Evolutionary conservation across 2,329 filamentous ascomycete species (phyloP).

Genomic region (Didymella segeticola): DNA sequence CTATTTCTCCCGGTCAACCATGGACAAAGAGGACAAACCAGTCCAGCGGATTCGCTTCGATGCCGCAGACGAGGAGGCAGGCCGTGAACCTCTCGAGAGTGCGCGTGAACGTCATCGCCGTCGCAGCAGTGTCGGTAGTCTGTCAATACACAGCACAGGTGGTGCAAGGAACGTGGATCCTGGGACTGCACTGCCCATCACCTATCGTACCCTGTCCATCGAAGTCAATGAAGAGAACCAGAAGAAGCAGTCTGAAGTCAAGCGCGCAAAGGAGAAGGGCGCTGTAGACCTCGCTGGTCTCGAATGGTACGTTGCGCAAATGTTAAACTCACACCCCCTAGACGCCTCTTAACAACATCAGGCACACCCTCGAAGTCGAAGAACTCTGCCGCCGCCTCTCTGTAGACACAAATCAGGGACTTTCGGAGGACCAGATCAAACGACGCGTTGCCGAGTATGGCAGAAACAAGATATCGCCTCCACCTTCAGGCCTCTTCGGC

Average conservation of each 20-base stretch:
- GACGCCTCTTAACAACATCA: background rate
- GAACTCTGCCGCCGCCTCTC: conserved; percentile 67
- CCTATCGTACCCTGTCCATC: conserved; percentile 54
- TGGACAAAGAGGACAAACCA: conserved; percentile 38
- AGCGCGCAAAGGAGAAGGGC: conserved; percentile 44
- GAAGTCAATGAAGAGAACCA: conserved; percentile 48
- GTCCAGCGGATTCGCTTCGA: conserved; percentile 29
- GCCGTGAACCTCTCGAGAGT: conserved; percentile 32
- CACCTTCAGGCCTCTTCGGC: conserved; percentile 65
- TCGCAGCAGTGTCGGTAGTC: conserved; percentile 47
- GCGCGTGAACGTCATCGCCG: conserved; percentile 28
- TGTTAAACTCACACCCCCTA: background rate
- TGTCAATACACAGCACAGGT: conserved; percentile 43
- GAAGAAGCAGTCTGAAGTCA: conserved; percentile 36
- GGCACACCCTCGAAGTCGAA: conserved; percentile 65
- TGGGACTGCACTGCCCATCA: conserved; percentile 52
- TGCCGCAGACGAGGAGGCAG: conserved; percentile 45
- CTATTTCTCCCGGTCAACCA: conserved; percentile 10
- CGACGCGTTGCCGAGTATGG: conserved; percentile 67
- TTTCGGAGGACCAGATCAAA: conserved; percentile 65
- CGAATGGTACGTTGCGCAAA: conserved; percentile 56
- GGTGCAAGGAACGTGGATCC: conserved; percentile 51
- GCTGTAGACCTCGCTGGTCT: conserved; percentile 57
- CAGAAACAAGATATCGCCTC: conserved; percentile 70
- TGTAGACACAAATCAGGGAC: conserved; percentile 63